A percentile compares a stretch with the other conserved stretches of the same genome.
Evolutionary conservation across 805 yeast species (phyloP).

Genomic region (Pichia kluyveri): DNA sequence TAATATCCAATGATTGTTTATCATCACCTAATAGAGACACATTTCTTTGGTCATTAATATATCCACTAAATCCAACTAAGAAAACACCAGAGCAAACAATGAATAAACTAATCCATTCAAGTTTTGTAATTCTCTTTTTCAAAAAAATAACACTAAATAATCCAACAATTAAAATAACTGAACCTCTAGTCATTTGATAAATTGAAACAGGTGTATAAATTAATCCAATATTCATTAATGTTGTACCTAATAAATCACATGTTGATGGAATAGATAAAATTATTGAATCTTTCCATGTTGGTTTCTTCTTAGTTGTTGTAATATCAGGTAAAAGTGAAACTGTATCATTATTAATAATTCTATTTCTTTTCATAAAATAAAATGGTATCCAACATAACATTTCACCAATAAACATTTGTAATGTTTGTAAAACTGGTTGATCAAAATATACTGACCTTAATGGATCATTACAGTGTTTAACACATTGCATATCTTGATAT

Average conservation of each 20-base stretch:
- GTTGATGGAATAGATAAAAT: constrained; percentile 52
- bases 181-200: constrained; percentile 82
- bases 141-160: constrained; percentile 57
- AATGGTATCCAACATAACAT: constrained; percentile 31
- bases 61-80: constrained; percentile 66
- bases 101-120: constrained; percentile 63
- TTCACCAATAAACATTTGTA: constrained; percentile 79
- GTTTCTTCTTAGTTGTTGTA: background rate
- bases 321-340: background rate
- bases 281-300: constrained; percentile 18
- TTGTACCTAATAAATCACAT: constrained; percentile 67
- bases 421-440: constrained; percentile 71
- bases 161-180: constrained; percentile 69
- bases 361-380: constrained; percentile 2
- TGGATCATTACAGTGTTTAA: constrained; percentile 41
- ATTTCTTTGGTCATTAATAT: constrained; percentile 18
- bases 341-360: background rate
- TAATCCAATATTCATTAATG: constrained; percentile 68
- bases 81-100: constrained; percentile 62
- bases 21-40: background rate
- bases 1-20: constrained; percentile 21
- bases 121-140: constrained; percentile 40
- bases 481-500: constrained; percentile 68
- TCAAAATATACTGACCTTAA: constrained; percentile 47
- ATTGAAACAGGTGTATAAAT: constrained; percentile 69